Evolutionary conservation across 2,329 filamentous ascomycete genomes (phyloP), one percentile per base, ranked within the genome.

Genomic region (Aspergillus vadensis): DNA sequence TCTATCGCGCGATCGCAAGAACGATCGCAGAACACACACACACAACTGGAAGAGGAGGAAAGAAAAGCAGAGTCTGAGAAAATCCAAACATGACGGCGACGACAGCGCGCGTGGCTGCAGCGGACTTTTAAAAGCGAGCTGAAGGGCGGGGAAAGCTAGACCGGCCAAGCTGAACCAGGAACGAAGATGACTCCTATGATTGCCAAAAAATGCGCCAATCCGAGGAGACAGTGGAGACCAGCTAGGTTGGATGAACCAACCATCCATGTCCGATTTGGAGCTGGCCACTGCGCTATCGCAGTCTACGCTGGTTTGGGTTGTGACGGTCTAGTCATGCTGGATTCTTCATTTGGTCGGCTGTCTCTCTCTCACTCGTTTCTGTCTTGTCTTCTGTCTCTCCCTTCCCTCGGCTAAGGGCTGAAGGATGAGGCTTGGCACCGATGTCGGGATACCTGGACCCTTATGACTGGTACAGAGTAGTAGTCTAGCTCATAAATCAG

Each of bases 121-220:
- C 51, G n/a, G 25, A n/a, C 15, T 10, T 23, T 54, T 54, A 41
- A 54, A 53, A 2, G 5, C 27, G 36, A 39, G 15, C 32, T 15
- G 15, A 41, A 43, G 38, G 36, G 36, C 17, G 32, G 53, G 39
- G 25, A 21, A 36, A 36, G 53, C 53, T 55, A 30, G 47, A 30
- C 19, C 47, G 47, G 25, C 47, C 23, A n/a, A 50, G 47, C 47
- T 50, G 47, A 50, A n/a, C 41, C 41, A 44, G 41, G 51, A 41
- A 41, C 21, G 51, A 41, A 3, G 53, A 55, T 55, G 52, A 47
- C 39, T 55, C 41, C 27, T 44, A 47, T 43, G 17, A 17, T 55
- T 14, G 39, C 39, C 23, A 15, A 55, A 55, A 55, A 55, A 55
- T 55, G 39, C 14, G 39, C 43, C 39, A 9, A 27, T n/a, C 17